These are phyloP conservation scores for Cornus florida DNA, from an alignment of 148 eudicot species.

Conservation along the genomic window DNA sequence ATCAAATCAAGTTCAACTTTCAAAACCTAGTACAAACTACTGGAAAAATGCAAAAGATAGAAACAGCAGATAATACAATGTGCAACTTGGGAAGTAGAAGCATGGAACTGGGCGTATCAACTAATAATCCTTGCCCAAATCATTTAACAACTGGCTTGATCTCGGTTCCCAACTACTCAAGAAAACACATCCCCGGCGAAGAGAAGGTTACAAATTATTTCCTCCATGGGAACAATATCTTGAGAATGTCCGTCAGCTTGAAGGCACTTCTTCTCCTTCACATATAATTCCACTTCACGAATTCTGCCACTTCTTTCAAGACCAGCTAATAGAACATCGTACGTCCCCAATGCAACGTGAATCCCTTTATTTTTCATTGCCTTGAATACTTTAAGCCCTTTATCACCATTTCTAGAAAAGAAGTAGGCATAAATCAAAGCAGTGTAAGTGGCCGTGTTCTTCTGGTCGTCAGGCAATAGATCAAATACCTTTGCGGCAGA, in stretches of 20 bases:
- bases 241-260: slow-evolving; percentile 21
- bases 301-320: slow-evolving; percentile 55
- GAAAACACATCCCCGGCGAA: slow-evolving; percentile 43
- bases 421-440: slow-evolving; percentile 65
- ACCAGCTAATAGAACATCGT: slow-evolving; percentile 51
- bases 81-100: not conserved
- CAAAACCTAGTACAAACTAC: not conserved
- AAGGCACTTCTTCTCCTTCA: slow-evolving; percentile 55
- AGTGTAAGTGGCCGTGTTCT: slow-evolving; percentile 49
- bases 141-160: not conserved
- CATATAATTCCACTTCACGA: slow-evolving; percentile 37
- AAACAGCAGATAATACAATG: not conserved
- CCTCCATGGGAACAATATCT: slow-evolving; percentile 34
- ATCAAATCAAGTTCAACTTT: too few species aligned
- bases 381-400: slow-evolving; percentile 52
- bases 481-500: slow-evolving; percentile 50
- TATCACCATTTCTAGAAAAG: slow-evolving; percentile 45
- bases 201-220: slow-evolving; percentile 51
- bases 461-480: slow-evolving; percentile 47
- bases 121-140: not conserved
- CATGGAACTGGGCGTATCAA: not conserved
- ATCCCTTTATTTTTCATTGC: slow-evolving; percentile 51
- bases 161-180: not conserved
- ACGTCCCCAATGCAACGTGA: slow-evolving; percentile 45
- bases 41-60: not conserved